phyloP scores from a whole-genome alignment of 2,329 filamentous ascomycete genomes.

The Cercospora janseana region DNA sequence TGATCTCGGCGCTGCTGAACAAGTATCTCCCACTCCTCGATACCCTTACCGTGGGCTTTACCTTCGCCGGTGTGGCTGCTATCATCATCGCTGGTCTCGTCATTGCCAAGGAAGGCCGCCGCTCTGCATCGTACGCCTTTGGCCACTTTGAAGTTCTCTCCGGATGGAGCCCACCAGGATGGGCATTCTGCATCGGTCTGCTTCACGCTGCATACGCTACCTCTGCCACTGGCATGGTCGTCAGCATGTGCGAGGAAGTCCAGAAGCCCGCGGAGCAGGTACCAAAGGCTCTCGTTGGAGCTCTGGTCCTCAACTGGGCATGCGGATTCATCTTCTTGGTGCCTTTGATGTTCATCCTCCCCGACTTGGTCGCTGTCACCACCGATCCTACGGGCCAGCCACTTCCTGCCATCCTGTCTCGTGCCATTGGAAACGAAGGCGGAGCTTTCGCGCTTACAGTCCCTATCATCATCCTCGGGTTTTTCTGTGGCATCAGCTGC shows the following conservation, averaged over 20 bases:
- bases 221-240: slow-evolving; percentile 76
- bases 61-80: slow-evolving; percentile 67
- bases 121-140: slow-evolving; percentile 62
- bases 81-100: slow-evolving; percentile 62
- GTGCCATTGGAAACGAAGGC: slow-evolving; percentile 56
- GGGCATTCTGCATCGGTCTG: slow-evolving; percentile 71
- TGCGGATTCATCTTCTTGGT: slow-evolving; percentile 67
- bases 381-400: slow-evolving; percentile 57
- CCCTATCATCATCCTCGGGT: slow-evolving; percentile 63
- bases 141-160: slow-evolving; percentile 66
- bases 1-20: slow-evolving; percentile 54
- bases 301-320: slow-evolving; percentile 65
- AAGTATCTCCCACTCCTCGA: slow-evolving; percentile 60
- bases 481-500: slow-evolving; percentile 68
- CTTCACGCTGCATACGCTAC: slow-evolving; percentile 72
- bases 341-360: slow-evolving; percentile 67
- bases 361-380: slow-evolving; percentile 58
- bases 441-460: slow-evolving; percentile 62
- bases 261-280: slow-evolving; percentile 64
- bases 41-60: slow-evolving; percentile 72
- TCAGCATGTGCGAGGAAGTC: slow-evolving; percentile 75
- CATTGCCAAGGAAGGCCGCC: slow-evolving; percentile 67
- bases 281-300: slow-evolving; percentile 66
- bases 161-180: slow-evolving; percentile 66
- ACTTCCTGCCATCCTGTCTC: slow-evolving; percentile 62